phyloP scores from a whole-genome alignment of 495 filamentous ascomycete species.

The Lindgomyces ingoldianus region DNA sequence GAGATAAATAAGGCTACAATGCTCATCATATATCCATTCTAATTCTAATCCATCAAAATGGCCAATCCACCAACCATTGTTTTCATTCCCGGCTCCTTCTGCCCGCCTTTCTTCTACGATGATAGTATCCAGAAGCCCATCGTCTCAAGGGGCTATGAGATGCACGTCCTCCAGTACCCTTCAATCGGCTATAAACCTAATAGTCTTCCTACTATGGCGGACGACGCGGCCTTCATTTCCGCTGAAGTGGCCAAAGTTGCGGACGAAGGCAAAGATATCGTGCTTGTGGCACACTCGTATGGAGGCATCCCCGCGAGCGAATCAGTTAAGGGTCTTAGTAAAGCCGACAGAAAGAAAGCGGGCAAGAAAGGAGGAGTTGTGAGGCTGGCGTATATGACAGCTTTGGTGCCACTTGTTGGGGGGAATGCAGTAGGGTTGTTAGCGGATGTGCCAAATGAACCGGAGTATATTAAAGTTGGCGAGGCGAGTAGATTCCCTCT shows the following conservation, averaged over 20 bases:
- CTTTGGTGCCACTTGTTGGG: constrained; percentile 12
- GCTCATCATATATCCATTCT: background rate
- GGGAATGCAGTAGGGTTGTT: background rate
- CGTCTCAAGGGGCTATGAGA: constrained; percentile 34
- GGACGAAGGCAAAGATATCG: constrained; percentile 29
- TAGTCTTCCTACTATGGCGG: constrained; percentile 16
- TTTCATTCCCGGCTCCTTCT: constrained; percentile 49
- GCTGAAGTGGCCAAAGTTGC: constrained; percentile 11
- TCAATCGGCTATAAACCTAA: constrained; percentile 21
- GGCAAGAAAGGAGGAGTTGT: constrained; percentile 32
- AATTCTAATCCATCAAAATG: background rate
- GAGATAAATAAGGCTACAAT: too few species aligned
- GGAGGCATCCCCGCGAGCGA: constrained; percentile 14
- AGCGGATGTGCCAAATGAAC: background rate
- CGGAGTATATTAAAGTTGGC: background rate
- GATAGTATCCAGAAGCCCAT: constrained; percentile 35
- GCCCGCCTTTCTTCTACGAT: constrained; percentile 39
- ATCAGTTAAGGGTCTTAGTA: constrained; percentile 24
- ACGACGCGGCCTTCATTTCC: constrained; percentile 26
- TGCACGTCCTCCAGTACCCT: constrained; percentile 19
- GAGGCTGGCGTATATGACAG: constrained; percentile 27
- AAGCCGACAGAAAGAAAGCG: constrained; percentile 11
- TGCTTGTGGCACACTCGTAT: constrained; percentile 31
- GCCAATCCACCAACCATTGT: constrained; percentile 44
- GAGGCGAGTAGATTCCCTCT: background rate